Conservation (phyloP, 2,329 filamentous ascomycete species). For the Fusarium multiceps region DNA sequence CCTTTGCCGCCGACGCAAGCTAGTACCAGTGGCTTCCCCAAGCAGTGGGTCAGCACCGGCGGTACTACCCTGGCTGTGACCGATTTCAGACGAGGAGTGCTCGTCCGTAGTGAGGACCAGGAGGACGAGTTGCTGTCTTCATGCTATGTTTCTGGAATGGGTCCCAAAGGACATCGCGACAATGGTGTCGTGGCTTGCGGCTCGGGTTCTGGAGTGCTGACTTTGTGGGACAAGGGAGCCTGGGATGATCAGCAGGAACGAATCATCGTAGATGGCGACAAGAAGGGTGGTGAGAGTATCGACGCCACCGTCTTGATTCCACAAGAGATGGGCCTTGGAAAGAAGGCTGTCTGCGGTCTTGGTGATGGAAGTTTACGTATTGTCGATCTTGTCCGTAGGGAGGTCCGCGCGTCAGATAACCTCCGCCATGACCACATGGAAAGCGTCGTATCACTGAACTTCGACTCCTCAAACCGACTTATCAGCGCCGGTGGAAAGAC, state of each 20-base stretch:
- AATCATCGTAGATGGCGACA: constrained; percentile 76
- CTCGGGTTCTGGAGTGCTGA: constrained; percentile 81
- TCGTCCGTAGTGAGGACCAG: constrained; percentile 92
- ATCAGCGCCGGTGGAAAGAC: constrained; percentile 88
- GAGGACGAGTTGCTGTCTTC: constrained; percentile 92
- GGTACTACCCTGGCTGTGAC: constrained; percentile 91
- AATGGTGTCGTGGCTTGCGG: constrained; percentile 83
- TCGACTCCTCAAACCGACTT: constrained; percentile 87
- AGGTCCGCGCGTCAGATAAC: constrained; percentile 73
- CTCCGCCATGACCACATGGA: constrained; percentile 85
- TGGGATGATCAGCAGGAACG: constrained; percentile 97
- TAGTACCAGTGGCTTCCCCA: constrained; percentile 88
- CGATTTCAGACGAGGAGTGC: constrained; percentile 85
- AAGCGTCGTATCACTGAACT: constrained; percentile 82
- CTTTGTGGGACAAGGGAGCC: constrained; percentile 91
- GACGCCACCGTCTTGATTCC: constrained; percentile 82
- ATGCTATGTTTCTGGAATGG: constrained; percentile 79
- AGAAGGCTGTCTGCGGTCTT: constrained; percentile 81
- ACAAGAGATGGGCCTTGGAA: constrained; percentile 74
- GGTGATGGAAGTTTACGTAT: constrained; percentile 84
- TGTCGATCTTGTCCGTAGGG: constrained; percentile 79
- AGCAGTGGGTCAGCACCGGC: constrained; percentile 95
- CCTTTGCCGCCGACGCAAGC: constrained; percentile 82
- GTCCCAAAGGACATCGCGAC: constrained; percentile 71
- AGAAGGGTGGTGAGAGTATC: constrained; percentile 74